Evolutionary conservation across 306 rosid species (phyloP), one percentile per base, ranked within the genome.

Genomic region (Echinosophora koreensis): DNA sequence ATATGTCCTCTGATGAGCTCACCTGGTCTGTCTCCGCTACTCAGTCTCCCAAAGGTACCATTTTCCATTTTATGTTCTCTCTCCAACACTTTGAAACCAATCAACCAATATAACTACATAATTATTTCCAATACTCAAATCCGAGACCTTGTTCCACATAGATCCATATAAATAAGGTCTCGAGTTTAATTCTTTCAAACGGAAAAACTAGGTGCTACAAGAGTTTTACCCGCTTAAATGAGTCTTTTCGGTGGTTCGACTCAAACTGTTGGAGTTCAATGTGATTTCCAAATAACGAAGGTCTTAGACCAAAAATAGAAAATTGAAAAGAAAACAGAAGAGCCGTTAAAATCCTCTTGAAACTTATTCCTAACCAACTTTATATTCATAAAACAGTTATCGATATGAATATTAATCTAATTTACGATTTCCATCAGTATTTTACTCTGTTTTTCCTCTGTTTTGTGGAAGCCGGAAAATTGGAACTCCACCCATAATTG

Each of bases 11-110:
- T 3, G 95, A 93, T 4, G 86, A 71, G 39, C 80, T 91, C 66
- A 37, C 27, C 7, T 81, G 91, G 93, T 63, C 98, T 3, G 49
- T 81, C 54, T 85, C 95, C 49, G 95, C 93, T 3, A 30, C 90
- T 22, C 81, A 87, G 59, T 87, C 52, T 65, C 89, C 89, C 16
- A 72, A 73, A 6, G 94, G 94, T 88, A 86, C 18, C 50, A 16
- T 8, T 50, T 1, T 34, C 16, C 73, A 47, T 50, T 18, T 9
- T 34, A 9, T 11, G 6, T 35, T 35, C 2, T 35, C 38, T 35
- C 4, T 35, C 38, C 5, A 35, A 35, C 38, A 35, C 38, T 5
- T 0, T 5, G 5, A 35, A 6, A 9, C 75, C 42, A 35, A 10
- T 30, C 59, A 5, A 47, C 22, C 1, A 22, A 22, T 22, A 22